These are phyloP conservation scores for Petunia secreta DNA, from an alignment of 257 asterid species.

Conservation along the genomic window DNA sequence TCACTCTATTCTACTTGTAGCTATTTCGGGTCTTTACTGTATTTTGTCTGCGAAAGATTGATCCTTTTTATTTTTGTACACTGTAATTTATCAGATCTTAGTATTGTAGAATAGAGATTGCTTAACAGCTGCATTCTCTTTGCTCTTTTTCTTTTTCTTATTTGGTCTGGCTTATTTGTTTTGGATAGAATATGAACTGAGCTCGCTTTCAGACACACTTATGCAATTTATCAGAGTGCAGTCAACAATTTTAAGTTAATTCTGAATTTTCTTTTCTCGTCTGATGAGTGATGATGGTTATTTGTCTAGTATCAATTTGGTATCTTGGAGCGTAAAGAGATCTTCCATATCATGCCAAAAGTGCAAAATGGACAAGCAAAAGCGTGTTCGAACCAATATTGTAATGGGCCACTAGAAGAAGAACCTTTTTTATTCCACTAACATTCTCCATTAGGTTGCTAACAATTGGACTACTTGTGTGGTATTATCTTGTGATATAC, in stretches of 20 bases:
- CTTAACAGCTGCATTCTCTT: not conserved
- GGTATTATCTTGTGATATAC: constrained; percentile 32
- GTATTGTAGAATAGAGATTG: not conserved
- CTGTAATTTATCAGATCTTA: not conserved
- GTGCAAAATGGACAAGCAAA: not conserved
- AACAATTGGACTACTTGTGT: constrained; percentile 29
- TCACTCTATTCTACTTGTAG: not conserved
- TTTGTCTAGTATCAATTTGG: not conserved
- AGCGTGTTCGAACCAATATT: not conserved
- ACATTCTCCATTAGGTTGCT: constrained; percentile 26
- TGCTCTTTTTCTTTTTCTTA: not conserved
- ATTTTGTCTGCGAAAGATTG: not conserved
- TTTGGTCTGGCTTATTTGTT: not conserved
- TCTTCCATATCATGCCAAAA: not conserved
- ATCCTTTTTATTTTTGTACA: constrained; percentile 11
- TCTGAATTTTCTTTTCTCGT: not conserved
- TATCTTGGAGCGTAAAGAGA: not conserved
- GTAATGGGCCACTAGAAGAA: constrained; percentile 18
- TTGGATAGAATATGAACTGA: not conserved
- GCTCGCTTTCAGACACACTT: not conserved
- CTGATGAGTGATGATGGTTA: not conserved
- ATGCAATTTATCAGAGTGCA: not conserved
- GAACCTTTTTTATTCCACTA: constrained; percentile 15
- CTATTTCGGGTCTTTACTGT: not conserved
- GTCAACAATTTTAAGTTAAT: not conserved